Conservation (phyloP, 176 grass and related monocot species). For the Dendrocalamus sinicus region DNA sequence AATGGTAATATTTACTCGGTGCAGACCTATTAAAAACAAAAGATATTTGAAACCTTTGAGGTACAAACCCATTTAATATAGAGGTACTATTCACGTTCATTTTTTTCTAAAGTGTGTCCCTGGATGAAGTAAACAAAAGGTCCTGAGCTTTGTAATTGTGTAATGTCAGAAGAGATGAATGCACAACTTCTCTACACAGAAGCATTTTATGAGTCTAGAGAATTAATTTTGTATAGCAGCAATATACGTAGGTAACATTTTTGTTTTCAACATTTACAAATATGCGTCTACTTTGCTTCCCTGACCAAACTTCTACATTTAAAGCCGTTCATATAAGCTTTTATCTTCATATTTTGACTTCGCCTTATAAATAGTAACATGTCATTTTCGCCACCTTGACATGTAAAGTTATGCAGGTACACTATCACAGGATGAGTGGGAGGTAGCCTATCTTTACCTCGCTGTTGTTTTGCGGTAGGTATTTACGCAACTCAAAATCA, state of each 20-base stretch:
- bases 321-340: too few species aligned
- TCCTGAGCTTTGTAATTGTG: background rate
- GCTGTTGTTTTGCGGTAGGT: conserved; percentile 92
- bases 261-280: background rate
- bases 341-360: too few species aligned
- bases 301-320: background rate
- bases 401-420: conserved; percentile 51
- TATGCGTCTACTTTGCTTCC: background rate
- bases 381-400: background rate
- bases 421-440: conserved; percentile 87
- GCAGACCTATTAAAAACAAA: background rate
- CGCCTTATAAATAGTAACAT: background rate
- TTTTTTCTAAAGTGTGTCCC: background rate
- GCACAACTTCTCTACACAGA: background rate
- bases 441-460: conserved; percentile 90
- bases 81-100: background rate
- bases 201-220: background rate
- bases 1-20: background rate
- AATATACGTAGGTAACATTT: background rate
- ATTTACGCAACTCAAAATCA: background rate
- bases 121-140: background rate
- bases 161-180: too few species aligned
- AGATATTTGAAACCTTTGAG: background rate
- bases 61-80: background rate
- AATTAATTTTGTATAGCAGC: background rate